Percentiles rank a stretch among this genome's conserved stretches.
These are phyloP conservation scores for Phytophthora brassicae DNA, from an alignment of 352 stramenopile species.

Conservation along the genomic window DNA sequence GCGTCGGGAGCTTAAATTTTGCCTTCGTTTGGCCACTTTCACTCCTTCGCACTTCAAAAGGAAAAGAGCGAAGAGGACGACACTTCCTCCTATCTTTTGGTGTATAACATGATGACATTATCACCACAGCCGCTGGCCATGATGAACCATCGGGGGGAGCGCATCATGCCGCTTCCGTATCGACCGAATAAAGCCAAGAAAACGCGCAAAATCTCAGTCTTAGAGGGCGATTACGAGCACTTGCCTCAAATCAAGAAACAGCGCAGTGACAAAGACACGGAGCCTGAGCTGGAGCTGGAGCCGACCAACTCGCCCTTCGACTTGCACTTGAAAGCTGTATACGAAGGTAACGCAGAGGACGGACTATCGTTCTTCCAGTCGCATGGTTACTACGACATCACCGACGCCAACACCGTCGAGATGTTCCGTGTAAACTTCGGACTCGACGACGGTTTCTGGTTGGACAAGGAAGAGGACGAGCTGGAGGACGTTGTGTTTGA, in stretches of 20 bases:
- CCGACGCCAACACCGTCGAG: constrained; percentile 77
- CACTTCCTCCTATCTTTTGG: constrained; percentile 1
- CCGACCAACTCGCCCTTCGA: constrained; percentile 55
- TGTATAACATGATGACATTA: too few relatives aligned
- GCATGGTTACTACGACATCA: constrained; percentile 82
- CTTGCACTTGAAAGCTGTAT: constrained; percentile 63
- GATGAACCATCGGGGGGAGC: constrained; percentile 45
- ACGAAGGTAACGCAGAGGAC: constrained; percentile 53
- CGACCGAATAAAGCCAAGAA: constrained; percentile 29
- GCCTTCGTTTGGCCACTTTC: constrained; percentile 2
- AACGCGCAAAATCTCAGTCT: constrained; percentile 41
- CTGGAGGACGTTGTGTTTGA: constrained; percentile 18
- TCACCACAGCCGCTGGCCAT: too few relatives aligned
- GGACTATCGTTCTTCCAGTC: constrained; percentile 79
- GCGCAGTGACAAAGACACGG: constrained; percentile 29
- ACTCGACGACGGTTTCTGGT: constrained; percentile 66
- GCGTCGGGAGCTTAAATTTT: constrained; percentile 24
- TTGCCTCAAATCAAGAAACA: constrained; percentile 40
- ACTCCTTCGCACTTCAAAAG: constrained; percentile 36
- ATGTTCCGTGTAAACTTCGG: constrained; percentile 81
- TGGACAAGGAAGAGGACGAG: constrained; percentile 35
- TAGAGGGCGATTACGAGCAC: constrained; percentile 32
- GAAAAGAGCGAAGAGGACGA: constrained; percentile 33
- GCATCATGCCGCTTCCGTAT: constrained; percentile 34
- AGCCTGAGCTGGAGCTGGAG: constrained; percentile 20